These are phyloP conservation scores for Clonostachys sp. DNA, from an alignment of 2,329 filamentous ascomycete species.

Conservation along the genomic window DNA sequence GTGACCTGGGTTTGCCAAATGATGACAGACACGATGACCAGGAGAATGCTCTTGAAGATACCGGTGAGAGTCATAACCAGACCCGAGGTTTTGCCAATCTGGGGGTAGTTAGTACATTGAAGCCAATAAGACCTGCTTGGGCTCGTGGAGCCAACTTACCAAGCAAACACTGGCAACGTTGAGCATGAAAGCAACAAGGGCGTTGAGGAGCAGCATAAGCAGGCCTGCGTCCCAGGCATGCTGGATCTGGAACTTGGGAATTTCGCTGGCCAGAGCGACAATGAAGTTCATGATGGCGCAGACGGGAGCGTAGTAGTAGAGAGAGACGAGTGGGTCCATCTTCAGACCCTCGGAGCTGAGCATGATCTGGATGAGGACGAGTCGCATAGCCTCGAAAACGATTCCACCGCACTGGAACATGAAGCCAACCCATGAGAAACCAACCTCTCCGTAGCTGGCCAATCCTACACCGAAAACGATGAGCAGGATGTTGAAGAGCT, in stretches of 20 bases:
- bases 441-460: constrained; percentile 58
- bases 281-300: constrained; percentile 77
- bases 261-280: constrained; percentile 65
- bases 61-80: constrained; percentile 82
- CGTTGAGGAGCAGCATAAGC: constrained; percentile 65
- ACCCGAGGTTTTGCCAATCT: constrained; percentile 87
- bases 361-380: constrained; percentile 83
- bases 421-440: constrained; percentile 63
- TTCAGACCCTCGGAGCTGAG: constrained; percentile 72
- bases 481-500: constrained; percentile 42
- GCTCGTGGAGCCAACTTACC: constrained; percentile 44
- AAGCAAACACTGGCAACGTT: constrained; percentile 85
- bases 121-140: not conserved
- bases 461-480: constrained; percentile 49
- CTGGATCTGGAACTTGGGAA: constrained; percentile 58
- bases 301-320: constrained; percentile 87
- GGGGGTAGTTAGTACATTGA: not conserved
- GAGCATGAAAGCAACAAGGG: constrained; percentile 72
- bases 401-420: constrained; percentile 71
- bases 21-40: constrained; percentile 71
- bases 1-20: constrained; percentile 74
- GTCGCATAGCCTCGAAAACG: constrained; percentile 72
- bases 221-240: constrained; percentile 64
- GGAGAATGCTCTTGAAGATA: constrained; percentile 83
- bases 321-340: constrained; percentile 83